Evolutionary conservation across 2,329 filamentous ascomycete species (phyloP).

Genomic region (Penicillium aurantiogriseum): DNA sequence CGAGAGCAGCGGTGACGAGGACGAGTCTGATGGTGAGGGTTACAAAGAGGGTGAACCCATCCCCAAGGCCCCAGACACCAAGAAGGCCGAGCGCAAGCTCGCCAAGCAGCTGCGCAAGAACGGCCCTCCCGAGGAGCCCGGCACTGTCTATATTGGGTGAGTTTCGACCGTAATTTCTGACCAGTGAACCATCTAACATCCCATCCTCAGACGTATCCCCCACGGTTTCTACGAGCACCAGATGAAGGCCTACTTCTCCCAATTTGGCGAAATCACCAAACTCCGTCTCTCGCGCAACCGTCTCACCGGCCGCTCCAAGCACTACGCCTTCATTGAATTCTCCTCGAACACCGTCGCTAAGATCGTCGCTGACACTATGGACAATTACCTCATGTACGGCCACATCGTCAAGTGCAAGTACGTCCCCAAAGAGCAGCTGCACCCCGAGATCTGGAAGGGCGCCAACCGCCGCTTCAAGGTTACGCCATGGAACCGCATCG

Average conservation of each 20-base stretch:
- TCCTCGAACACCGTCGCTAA: conserved; percentile 72
- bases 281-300: conserved; percentile 88
- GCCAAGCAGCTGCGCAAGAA: conserved; percentile 52
- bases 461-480: conserved; percentile 87
- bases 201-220: conserved; percentile 64
- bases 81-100: conserved; percentile 51
- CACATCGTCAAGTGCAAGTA: conserved; percentile 87
- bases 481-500: conserved; percentile 84
- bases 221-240: conserved; percentile 97
- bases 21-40: conserved; percentile 48
- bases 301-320: conserved; percentile 85
- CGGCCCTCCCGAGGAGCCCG: conserved; percentile 53
- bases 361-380: conserved; percentile 93
- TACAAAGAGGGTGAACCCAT: conserved; percentile 46
- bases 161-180: conserved; percentile 20
- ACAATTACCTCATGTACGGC: conserved; percentile 93
- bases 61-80: conserved; percentile 46
- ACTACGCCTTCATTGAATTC: conserved; percentile 95
- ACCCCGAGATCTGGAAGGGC: conserved; percentile 81
- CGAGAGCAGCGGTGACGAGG: conserved; percentile 55
- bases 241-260: conserved; percentile 88
- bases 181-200: conserved; percentile 17
- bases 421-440: conserved; percentile 72
- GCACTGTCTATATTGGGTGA: conserved; percentile 80
- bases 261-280: conserved; percentile 79